Base-by-base conservation (phyloP, 148 eudicot species). In the Rhododendron henanense region DNA sequence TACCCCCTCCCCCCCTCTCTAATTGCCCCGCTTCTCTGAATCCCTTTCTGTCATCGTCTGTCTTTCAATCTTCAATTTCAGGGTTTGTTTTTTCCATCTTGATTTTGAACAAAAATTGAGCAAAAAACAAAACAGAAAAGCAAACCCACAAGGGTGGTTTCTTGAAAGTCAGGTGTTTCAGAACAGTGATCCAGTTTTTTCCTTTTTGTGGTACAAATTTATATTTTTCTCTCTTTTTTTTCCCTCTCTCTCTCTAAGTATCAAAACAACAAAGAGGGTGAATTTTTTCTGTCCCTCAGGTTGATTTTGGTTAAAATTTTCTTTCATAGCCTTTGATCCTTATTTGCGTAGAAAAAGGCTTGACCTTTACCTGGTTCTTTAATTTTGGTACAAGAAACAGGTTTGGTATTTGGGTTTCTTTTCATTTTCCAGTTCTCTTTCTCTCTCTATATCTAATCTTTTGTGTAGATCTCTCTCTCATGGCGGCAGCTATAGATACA, bases 1-100 rank as follows among this genome's bases (percentile, higher is more conserved):
- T 5, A 0, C 4, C 39, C 81, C 75, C 37, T 85, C 85, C 0
- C 4, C 39, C 81, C 75, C 37, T 85, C 85, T 83, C 86, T 65
- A 16, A 51, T 9, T 44, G 2, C 86, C 92, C 92, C 92, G 88
- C 92, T 90, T 89, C 92, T 90, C 87, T 78, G 71, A 90, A 90
- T 90, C 92, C 92, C 92, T 84, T 90, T 90, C 92, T 90, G 92
- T 90, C 82, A 87, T 90, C 87, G 87, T 90, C 91, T 90, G 90
- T 87, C 91, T 90, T 88, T 88, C 89, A 84, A 84, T 73, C 51
- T 79, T 59, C 55, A 65, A 39, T 83, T 85, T 85, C 28, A 44
- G 85, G 90, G 92, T 84, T 88, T 90, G 86, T 61, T 83, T 90
- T 87, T 87, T 57, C 86, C 86, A 57, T 31, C 77, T 75, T 77